Evolutionary conservation across 208 protist genomes (phyloP).

Genomic region (Acanthamoeba castellanii): DNA sequence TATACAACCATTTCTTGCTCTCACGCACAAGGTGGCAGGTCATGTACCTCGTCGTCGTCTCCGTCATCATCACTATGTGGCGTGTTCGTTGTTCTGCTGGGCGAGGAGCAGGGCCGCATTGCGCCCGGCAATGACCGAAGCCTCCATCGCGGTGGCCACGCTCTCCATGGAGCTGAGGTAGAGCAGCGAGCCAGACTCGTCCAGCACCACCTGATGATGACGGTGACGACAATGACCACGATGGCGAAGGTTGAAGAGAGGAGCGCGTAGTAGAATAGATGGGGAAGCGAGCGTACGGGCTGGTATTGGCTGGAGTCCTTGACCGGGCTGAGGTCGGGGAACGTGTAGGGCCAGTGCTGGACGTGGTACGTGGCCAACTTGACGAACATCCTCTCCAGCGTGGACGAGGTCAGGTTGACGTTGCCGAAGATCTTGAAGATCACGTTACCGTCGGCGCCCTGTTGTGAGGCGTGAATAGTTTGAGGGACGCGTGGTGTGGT

Average conservation of each 20-base stretch:
- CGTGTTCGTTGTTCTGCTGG: not conserved
- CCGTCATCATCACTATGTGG: not conserved
- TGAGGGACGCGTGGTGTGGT: no score
- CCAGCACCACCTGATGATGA: slow-evolving; percentile 12
- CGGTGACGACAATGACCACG: not conserved
- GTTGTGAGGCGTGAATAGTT: no score
- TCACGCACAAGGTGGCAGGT: no score
- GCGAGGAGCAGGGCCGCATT: slow-evolving; percentile 48
- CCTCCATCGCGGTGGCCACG: slow-evolving; percentile 63
- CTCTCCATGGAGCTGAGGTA: slow-evolving; percentile 59
- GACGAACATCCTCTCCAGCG: slow-evolving; percentile 27
- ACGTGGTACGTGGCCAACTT: slow-evolving; percentile 27
- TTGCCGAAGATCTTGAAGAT: slow-evolving; percentile 60
- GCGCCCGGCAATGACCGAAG: slow-evolving; percentile 41
- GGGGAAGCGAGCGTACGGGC: not conserved
- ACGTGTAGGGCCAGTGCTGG: slow-evolving; percentile 58
- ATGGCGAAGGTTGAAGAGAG: not conserved
- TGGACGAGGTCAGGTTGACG: slow-evolving; percentile 48
- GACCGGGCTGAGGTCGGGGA: slow-evolving; percentile 54
- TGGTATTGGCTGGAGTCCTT: slow-evolving; percentile 5
- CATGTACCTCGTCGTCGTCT: not conserved
- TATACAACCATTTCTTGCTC: no score
- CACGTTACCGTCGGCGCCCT: slow-evolving; percentile 22
- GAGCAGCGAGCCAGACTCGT: slow-evolving; percentile 6
- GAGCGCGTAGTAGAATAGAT: not conserved